Evolutionary conservation across 2,329 filamentous ascomycete species (phyloP).

Genomic region (Tolypocladium tundrense): DNA sequence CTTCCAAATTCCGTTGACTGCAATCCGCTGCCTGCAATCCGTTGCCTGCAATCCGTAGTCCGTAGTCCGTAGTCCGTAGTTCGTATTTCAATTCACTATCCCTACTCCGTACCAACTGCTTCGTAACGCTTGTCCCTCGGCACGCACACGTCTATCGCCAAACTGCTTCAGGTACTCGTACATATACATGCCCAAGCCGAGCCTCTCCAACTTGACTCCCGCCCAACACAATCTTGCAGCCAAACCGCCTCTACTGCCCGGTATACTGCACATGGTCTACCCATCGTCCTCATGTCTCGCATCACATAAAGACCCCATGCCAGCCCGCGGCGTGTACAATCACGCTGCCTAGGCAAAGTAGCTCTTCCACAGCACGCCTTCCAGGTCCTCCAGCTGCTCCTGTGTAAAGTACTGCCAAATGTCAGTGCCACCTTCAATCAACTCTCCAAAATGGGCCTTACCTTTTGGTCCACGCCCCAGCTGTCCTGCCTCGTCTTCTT

Average conservation of each 20-base stretch:
- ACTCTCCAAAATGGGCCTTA: conserved; percentile 30
- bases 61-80: background rate
- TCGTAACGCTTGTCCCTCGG: background rate
- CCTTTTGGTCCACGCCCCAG: conserved; percentile 97
- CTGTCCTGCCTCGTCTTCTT: conserved; percentile 99
- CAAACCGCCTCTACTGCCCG: background rate
- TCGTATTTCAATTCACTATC: background rate
- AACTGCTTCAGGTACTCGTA: background rate
- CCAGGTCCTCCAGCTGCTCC: conserved; percentile 88
- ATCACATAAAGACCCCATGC: background rate
- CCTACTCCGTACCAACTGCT: background rate
- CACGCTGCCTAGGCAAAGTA: conserved; percentile 66
- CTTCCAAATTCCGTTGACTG: no score
- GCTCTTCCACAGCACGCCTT: conserved; percentile 98
- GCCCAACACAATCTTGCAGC: background rate
- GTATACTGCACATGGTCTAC: background rate
- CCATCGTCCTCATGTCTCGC: conserved; percentile 3
- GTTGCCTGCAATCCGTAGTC: no score
- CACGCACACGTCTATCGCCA: background rate
- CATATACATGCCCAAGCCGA: background rate
- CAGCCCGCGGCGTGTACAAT: background rate
- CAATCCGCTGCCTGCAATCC: no score
- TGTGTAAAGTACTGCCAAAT: conserved; percentile 61
- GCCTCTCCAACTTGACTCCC: background rate
- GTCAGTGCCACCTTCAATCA: conserved; percentile 5